Evolutionary conservation across 495 filamentous ascomycete genomes (phyloP), one percentile per base, ranked within the genome.

Genomic region (Bacidia rubella): DNA sequence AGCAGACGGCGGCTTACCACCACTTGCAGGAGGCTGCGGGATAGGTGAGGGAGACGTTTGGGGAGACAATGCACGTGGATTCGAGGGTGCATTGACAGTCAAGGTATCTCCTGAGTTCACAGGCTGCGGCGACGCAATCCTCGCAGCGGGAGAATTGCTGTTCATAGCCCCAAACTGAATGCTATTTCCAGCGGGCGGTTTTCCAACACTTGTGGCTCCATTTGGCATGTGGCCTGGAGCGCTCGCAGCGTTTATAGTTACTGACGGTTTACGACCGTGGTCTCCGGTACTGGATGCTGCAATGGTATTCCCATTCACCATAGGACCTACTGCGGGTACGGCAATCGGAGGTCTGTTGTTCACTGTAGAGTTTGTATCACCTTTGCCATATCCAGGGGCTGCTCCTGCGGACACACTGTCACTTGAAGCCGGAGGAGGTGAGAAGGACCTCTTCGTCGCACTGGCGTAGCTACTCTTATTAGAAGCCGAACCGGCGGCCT

Each of bases 41-140:
- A 96, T 96, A 4, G 90, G 90, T 20, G 84, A 87, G 2, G 90
- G 90, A 12, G 90, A 95, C 24, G 77, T 76, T 53, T 81, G 78
- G 4, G 86, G 86, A 40, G 83, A 85, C 22, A 77, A 77, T 25
- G 85, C 70, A 56, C 83, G 75, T 27, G 76, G 80, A 62, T 83
- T 81, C 26, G 65, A 70, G 60, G 72, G 70, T 38, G 83, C 81
- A 51, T 83, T 79, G 29, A 86, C 76, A 57, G 85, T 77, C 20
- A 89, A 76, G 47, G 71, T 76, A 24, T 80, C 74, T 26, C 72
- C 66, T 19, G 68, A 67, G 44, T 71, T 66, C 19, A 56, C 67
- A n/a, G 62, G 62, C 53, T 75, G 73, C 12, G 77, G 79, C 19
- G 71, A 70, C 62, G 73, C 79, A 58, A 83, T 72, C 20, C 77